phyloP scores from a whole-genome alignment of 2,329 filamentous ascomycete genomes.

The Exophiala sideris region DNA sequence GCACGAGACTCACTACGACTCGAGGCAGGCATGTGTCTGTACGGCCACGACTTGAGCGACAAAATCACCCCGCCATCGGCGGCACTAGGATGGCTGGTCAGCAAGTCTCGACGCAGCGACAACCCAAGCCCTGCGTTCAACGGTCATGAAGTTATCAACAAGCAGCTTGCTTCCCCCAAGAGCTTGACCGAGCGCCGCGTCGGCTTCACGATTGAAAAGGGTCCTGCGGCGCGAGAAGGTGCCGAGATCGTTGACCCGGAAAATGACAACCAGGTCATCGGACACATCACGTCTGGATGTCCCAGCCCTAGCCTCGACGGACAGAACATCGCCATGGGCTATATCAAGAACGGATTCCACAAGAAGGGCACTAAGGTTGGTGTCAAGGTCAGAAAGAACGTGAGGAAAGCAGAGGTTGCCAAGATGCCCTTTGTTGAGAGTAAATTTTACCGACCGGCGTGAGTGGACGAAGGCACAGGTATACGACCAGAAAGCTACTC shows the following conservation, averaged over 20 bases:
- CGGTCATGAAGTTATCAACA: constrained; percentile 72
- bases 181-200: constrained; percentile 70
- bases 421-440: constrained; percentile 87
- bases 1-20: constrained; percentile 88
- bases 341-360: constrained; percentile 75
- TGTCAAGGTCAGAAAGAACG: constrained; percentile 72
- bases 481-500: too few relatives aligned
- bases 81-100: constrained; percentile 74
- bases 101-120: constrained; percentile 66
- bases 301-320: constrained; percentile 76
- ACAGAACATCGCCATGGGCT: constrained; percentile 95
- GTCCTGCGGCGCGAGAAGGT: constrained; percentile 85
- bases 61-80: constrained; percentile 66
- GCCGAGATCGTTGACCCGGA: constrained; percentile 65
- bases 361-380: constrained; percentile 79
- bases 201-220: constrained; percentile 72
- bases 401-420: constrained; percentile 68
- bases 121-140: constrained; percentile 67
- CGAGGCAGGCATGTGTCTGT: constrained; percentile 98
- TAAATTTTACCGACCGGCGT: constrained; percentile 63
- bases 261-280: constrained; percentile 62
- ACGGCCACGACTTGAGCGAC: constrained; percentile 95
- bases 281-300: constrained; percentile 81
- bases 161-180: constrained; percentile 62
- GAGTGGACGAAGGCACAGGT: neutral